Percentiles rank a stretch among this genome's conserved stretches.
Evolutionary conservation across 2,329 filamentous ascomycete species (phyloP).

Genomic region (Aureobasidium namibiae): DNA sequence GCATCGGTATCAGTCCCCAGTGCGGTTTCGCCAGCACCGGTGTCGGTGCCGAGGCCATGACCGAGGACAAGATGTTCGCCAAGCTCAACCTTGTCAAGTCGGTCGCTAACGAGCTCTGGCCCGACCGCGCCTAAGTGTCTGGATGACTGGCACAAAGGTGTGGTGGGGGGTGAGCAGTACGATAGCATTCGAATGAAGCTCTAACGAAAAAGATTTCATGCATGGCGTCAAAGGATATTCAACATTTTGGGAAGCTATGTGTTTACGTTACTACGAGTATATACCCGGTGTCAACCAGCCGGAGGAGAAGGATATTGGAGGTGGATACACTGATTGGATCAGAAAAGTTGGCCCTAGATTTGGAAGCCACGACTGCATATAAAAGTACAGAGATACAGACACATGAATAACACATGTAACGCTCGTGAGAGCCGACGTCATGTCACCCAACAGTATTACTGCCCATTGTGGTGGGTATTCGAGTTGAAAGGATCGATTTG

Average conservation of each 20-base stretch:
- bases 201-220: conserved; percentile 12
- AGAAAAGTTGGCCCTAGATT: neutral
- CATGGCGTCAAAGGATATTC: conserved; percentile 7
- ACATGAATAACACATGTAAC: conserved; percentile 7
- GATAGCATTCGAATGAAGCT: conserved; percentile 7
- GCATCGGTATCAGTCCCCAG: conserved; percentile 30
- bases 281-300: conserved; percentile 12
- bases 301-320: neutral
- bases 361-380: neutral
- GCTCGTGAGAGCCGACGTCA: conserved; percentile 5
- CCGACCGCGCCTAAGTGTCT: conserved; percentile 22
- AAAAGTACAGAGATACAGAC: conserved; percentile 8
- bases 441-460: neutral
- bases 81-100: conserved; percentile 30
- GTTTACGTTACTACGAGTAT: neutral
- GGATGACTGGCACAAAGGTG: neutral
- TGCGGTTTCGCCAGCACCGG: conserved; percentile 32
- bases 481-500: neutral
- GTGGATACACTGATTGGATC: conserved; percentile 8
- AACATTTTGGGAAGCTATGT: conserved; percentile 10
- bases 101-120: conserved; percentile 30
- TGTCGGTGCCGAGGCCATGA: conserved; percentile 29
- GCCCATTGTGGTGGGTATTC: neutral
- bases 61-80: conserved; percentile 31
- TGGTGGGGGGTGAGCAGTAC: neutral